Base-by-base conservation (phyloP, 1,139 yeast genomes). In the Candida sp. region DNA sequence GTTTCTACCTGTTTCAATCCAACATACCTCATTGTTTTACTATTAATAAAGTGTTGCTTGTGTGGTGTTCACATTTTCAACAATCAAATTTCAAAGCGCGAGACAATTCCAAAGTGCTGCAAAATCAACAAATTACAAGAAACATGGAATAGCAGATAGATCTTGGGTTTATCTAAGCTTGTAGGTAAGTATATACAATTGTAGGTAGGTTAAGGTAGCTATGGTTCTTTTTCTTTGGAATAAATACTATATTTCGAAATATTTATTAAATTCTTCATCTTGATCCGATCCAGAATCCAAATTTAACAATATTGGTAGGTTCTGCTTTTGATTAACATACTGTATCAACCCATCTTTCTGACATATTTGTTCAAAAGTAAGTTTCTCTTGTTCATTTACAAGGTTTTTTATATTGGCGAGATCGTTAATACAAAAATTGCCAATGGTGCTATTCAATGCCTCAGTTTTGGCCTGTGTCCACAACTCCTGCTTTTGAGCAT, bases 361-460 rank as follows among this genome's bases (percentile, higher is more conserved):
- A 36, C 57, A 53, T 12, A 53, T 47, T 19, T 47, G 48, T 38
- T 52, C 51, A 45, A 53, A 53, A 25, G 43, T 45, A 5, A 23
- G 41, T 37, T 48, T 49, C 30, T 52, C 55, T 29, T 43, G 42
- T 34, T 44, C 46, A 4, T 45, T 43, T 19, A 51, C 45, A 4
- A 50, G 39, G 4, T 44, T 30, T 32, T 48, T 51, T 9, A 52
- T 42, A 11, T 51, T 48, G 33, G 49, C 46, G 36, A 53, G 46
- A 29, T 51, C 52, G 35, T 34, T 34, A 21, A 53, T 41, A 5
- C 54, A 40, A 36, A 51, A 44, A 8, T 43, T 35, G 23, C 54
- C 51, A 19, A 53, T 36, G 5, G 51, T 44, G n/a, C 48, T 43
- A 32, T 44, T 33, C 12, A 53, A 38, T 12, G 49, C 37, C 25